Conservation (phyloP, 116 monocot genomes). For the Trichopus zeylanicus region DNA sequence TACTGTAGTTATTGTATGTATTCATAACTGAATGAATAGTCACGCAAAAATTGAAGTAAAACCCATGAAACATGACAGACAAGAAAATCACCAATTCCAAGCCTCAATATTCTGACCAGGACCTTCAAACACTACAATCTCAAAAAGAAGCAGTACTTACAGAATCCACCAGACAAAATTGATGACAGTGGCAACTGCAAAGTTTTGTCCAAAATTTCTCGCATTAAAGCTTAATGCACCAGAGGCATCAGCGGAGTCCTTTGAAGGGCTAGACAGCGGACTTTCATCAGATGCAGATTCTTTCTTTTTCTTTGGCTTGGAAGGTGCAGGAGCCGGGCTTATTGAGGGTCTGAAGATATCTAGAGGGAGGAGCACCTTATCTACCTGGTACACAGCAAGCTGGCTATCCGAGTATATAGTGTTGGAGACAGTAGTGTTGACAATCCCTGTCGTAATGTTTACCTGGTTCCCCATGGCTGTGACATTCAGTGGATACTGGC, state of each 20-base stretch:
- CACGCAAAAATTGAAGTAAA: neutral
- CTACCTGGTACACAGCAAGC: conserved; percentile 73
- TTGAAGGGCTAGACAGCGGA: conserved; percentile 3
- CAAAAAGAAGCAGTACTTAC: conserved; percentile 4
- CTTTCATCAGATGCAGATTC: conserved; percentile 16
- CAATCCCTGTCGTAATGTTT: conserved; percentile 72
- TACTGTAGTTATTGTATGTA: neutral
- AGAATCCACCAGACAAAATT: conserved; percentile 9
- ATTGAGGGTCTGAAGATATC: conserved; percentile 40
- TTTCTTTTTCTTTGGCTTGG: conserved; percentile 15
- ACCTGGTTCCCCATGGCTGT: conserved; percentile 57
- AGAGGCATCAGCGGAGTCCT: conserved; percentile 22
- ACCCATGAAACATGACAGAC: neutral
- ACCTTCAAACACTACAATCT: neutral
- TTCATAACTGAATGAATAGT: neutral
- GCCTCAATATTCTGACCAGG: neutral
- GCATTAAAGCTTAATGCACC: conserved; percentile 13
- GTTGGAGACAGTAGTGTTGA: conserved; percentile 60
- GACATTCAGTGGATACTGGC: conserved; percentile 63
- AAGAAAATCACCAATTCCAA: neutral
- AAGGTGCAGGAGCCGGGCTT: conserved; percentile 31
- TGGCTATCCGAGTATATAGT: conserved; percentile 41
- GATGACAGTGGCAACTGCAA: neutral
- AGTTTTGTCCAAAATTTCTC: neutral
- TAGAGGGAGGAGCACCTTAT: conserved; percentile 67